Base-by-base conservation (phyloP, 1,139 yeast species). In the Candida sanyaensis region DNA sequence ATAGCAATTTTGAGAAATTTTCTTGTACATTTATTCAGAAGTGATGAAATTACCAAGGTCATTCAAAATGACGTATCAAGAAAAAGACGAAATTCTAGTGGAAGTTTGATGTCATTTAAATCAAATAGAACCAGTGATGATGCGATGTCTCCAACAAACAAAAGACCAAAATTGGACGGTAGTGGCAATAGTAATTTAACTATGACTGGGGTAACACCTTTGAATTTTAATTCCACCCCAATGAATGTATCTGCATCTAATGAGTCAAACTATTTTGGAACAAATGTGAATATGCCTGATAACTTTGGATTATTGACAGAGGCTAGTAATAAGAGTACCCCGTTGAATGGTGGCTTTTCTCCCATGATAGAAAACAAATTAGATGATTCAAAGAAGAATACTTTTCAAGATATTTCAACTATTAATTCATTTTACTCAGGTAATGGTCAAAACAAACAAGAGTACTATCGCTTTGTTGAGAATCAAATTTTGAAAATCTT, bases 31-130 rank as follows among this genome's bases (percentile, higher is more conserved):
- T 57, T 75, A 9, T 64, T 74, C 48, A 60, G 62, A 46, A 59
- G 69, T 5, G 80, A 78, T 7, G 73, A 66, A 45, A 65, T 75
- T 54, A 56, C 71, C 0, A 66, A 63, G 46, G 74, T 66, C 50
- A 61, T 68, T 5, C 55, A 62, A 21, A 53, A 54, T n/a, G 66
- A 64, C 34, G 47, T 60, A 23, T 40, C 47, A 5, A 51, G 45
- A 54, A 56, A 46, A 46, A 54, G 42, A 52, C 48, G 43, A 50
- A 49, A 49, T 26, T 51, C 55, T 6, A 52, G 42, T 37, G 54
- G 50, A 6, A 43, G 39, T 36, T 36, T 36, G 31, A 38, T 21
- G 21, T 49, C 51, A 11, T 41, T 32, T 12, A 46, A 26, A 24
- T 45, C 48, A 5, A 47, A 46, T 37, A 30, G 42, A 29, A 41